Evolutionary conservation across 352 stramenopile species (phyloP), one percentile per base, ranked within the genome.

Genomic region (Globisporangium viniferum): DNA sequence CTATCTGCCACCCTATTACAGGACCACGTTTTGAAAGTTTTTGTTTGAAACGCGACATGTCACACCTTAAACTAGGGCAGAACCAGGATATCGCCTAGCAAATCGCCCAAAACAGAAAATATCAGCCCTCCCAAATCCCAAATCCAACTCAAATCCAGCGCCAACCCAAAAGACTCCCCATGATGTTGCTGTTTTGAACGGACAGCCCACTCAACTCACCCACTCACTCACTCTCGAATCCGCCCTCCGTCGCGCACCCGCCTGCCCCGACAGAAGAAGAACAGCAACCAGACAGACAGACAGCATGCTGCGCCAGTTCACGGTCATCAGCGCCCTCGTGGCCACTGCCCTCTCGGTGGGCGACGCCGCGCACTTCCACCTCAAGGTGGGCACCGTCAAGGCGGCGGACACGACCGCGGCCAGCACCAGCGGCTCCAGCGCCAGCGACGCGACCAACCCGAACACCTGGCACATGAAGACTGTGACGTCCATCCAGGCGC

Each of bases 401-500:
- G 59, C 59, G 27, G 24, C 59, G 27, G 56, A 27, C 0, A 15
- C 63, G 36, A 53, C 56, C 51, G 24, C 64, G 35, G n/a, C 18
- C 44, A 54, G 36, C 56, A 12, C 24, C 9, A 29, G 31, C 48
- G 33, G 35, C 39, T 20, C 36, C 5, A 59, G 15, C 54, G 48
- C 59, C 4, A 61, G 46, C 33, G 41, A 48, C 64, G 29, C 64
- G 12, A 33, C 15, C 20, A 62, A 69, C 64, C 36, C 55, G 14
- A 68, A 55, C 27, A 49, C 62, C 3, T 64, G 59, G 59, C 41
- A 74, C 57, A 90, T 91, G 76, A 78, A 72, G 44, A 54, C 73
- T 24, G 76, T 93, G 14, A 76, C 59, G 14, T 70, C 76, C 14
- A 75, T 92, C 39, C 80, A 91, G 33, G 83, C 81, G 15, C 86